phyloP scores from a whole-genome alignment of 495 filamentous ascomycete species.

The Penicillium flavigenum region DNA sequence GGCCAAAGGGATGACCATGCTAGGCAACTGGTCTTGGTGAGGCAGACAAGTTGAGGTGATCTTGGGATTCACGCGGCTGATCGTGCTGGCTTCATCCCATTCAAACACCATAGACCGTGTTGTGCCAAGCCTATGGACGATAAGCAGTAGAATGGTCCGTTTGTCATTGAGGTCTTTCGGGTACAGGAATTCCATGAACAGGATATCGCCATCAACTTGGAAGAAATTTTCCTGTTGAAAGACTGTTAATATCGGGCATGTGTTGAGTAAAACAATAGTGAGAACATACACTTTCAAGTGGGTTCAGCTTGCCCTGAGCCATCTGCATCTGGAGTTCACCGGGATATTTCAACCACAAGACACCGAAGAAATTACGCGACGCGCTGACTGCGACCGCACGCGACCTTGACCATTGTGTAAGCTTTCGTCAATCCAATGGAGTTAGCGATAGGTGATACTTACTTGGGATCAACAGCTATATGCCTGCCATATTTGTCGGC shows the following conservation, averaged over 20 bases:
- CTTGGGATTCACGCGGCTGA: conserved; percentile 38
- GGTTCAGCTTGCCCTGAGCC: conserved; percentile 31
- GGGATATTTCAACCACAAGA: conserved; percentile 49
- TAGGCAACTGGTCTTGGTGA: conserved; percentile 59
- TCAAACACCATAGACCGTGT: conserved; percentile 70
- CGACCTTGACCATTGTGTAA: conserved; percentile 44
- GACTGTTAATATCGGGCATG: background rate
- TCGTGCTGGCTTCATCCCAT: conserved; percentile 59
- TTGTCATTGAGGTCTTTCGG: conserved; percentile 59
- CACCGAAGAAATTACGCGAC: conserved; percentile 53
- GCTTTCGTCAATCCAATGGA: background rate
- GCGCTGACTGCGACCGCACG: conserved; percentile 66
- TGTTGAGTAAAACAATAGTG: background rate
- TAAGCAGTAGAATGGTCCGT: conserved; percentile 71
- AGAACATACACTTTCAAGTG: conserved; percentile 38
- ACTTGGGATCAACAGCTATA: conserved; percentile 79
- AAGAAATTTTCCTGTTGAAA: conserved; percentile 52
- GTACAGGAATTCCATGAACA: conserved; percentile 85
- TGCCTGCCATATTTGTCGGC: conserved; percentile 69
- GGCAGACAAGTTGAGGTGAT: conserved; percentile 53
- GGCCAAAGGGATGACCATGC: conserved; percentile 67
- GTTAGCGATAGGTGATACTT: conserved; percentile 16
- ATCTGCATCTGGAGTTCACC: conserved; percentile 39
- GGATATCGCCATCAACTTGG: conserved; percentile 66
- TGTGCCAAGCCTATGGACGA: conserved; percentile 59